Percentiles rank a stretch among this genome's conserved stretches.
Evolutionary conservation across 1,284 basidiomycete species (phyloP).

Genomic region (Cryptococcus deneoformans): DNA sequence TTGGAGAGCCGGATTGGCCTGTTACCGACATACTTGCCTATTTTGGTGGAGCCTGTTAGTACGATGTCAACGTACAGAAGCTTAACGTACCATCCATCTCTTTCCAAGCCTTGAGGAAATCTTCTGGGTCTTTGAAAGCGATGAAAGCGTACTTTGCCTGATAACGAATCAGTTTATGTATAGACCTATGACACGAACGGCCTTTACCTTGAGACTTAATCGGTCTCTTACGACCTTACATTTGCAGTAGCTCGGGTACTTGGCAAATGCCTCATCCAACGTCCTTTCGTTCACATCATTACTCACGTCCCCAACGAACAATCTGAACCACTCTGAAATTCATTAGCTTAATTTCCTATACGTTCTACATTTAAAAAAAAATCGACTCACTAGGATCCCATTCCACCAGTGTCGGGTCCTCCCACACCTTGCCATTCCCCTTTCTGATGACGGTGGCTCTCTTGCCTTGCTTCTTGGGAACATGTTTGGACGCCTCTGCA

Average conservation of each 20-base stretch:
- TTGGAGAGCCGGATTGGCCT: slow-evolving; percentile 83
- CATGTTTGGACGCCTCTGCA: slow-evolving; percentile 10
- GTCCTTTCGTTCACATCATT: slow-evolving; percentile 98
- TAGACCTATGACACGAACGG: background rate
- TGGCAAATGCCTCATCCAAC: slow-evolving; percentile 85
- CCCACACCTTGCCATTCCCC: slow-evolving; percentile 91
- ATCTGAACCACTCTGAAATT: slow-evolving; percentile 82
- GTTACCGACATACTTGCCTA: slow-evolving; percentile 96
- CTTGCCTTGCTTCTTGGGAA: slow-evolving; percentile 58
- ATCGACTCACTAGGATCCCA: slow-evolving; percentile 85
- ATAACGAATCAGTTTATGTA: background rate
- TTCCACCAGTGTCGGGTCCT: slow-evolving; percentile 93
- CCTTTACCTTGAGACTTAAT: slow-evolving; percentile 74
- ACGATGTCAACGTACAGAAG: no score
- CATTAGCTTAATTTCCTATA: background rate
- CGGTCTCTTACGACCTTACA: slow-evolving; percentile 92
- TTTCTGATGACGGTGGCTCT: slow-evolving; percentile 91
- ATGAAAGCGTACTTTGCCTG: slow-evolving; percentile 98
- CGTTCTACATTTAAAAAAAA: background rate
- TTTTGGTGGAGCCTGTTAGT: background rate
- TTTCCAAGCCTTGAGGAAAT: slow-evolving; percentile 98
- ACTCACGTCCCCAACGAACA: slow-evolving; percentile 97
- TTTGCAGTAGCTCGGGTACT: slow-evolving; percentile 89
- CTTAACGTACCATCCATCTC: slow-evolving; percentile 87
- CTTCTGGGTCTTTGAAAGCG: slow-evolving; percentile 96